These are phyloP conservation scores for Gelatoporia subvermispora DNA, from an alignment of 768 basidiomycete genomes.

Conservation along the genomic window DNA sequence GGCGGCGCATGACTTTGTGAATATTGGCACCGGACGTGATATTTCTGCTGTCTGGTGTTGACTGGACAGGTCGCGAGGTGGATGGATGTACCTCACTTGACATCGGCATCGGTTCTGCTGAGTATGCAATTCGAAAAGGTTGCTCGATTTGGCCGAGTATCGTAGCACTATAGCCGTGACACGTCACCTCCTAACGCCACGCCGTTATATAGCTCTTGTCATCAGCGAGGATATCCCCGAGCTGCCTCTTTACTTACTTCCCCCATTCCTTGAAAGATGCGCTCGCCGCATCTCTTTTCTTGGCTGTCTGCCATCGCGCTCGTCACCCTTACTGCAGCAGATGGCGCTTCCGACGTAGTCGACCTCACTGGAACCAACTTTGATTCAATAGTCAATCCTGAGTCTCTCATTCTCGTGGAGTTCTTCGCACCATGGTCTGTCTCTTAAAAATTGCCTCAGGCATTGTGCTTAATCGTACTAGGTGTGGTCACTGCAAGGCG, in stretches of 20 bases:
- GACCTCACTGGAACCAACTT: constrained; percentile 69
- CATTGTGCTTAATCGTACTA: constrained; percentile 20
- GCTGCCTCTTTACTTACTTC: neutral
- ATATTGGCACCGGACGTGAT: too few relatives aligned
- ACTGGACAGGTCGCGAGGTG: too few relatives aligned
- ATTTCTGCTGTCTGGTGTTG: neutral
- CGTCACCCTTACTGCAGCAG: constrained; percentile 48
- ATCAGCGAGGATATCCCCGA: neutral
- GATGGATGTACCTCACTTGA: too few relatives aligned
- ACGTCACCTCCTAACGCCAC: constrained; percentile 32
- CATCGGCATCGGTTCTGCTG: too few relatives aligned
- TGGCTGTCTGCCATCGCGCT: constrained; percentile 41
- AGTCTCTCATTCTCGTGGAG: constrained; percentile 83
- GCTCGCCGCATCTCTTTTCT: constrained; percentile 47
- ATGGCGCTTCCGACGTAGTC: constrained; percentile 74
- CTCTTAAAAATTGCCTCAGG: neutral
- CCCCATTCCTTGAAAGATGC: constrained; percentile 55
- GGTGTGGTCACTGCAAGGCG: constrained; percentile 96
- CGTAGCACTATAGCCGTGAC: constrained; percentile 28
- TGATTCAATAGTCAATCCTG: constrained; percentile 55
- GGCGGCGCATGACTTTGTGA: neutral
- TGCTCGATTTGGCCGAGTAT: constrained; percentile 3
- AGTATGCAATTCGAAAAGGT: neutral
- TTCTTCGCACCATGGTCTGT: constrained; percentile 87
- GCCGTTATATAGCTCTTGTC: constrained; percentile 18